Percentiles rank a stretch among this genome's conserved stretches.
Evolutionary conservation across 495 filamentous ascomycete species (phyloP).

Genomic region (Niebla homalea): DNA sequence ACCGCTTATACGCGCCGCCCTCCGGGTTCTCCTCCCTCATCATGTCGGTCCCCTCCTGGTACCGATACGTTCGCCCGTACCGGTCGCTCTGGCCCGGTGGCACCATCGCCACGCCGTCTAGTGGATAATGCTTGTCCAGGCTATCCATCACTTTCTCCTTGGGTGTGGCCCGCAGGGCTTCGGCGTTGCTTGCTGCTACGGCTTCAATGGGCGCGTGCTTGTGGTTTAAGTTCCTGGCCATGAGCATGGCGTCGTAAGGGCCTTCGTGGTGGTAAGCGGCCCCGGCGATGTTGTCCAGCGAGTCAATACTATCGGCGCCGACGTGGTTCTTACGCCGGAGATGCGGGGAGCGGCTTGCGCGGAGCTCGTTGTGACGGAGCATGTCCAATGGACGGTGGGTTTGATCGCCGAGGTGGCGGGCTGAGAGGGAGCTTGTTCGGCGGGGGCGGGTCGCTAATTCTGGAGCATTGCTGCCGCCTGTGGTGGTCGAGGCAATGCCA

Average conservation of each 20-base stretch:
- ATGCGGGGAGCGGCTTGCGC: slow-evolving; percentile 49
- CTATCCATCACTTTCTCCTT: slow-evolving; percentile 64
- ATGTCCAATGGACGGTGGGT: slow-evolving; percentile 49
- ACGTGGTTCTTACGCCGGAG: slow-evolving; percentile 50
- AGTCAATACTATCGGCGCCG: slow-evolving; percentile 67
- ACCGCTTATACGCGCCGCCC: slow-evolving; percentile 53
- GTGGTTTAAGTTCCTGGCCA: slow-evolving; percentile 53
- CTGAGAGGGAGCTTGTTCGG: slow-evolving; percentile 36
- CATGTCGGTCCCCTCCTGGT: slow-evolving; percentile 76
- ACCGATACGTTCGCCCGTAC: slow-evolving; percentile 56
- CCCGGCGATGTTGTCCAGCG: slow-evolving; percentile 50
- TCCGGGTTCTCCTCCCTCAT: slow-evolving; percentile 52
- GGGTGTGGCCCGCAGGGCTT: slow-evolving; percentile 75
- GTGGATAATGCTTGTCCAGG: slow-evolving; percentile 59
- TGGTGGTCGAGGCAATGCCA: slow-evolving; percentile 8
- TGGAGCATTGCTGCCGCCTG: not conserved
- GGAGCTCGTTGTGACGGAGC: slow-evolving; percentile 41
- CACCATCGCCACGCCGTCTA: slow-evolving; percentile 68
- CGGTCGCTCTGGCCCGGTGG: slow-evolving; percentile 57
- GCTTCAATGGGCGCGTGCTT: slow-evolving; percentile 63
- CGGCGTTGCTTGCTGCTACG: slow-evolving; percentile 54
- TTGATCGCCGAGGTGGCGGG: slow-evolving; percentile 47
- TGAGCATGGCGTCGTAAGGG: slow-evolving; percentile 74
- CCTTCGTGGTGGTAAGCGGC: slow-evolving; percentile 78
- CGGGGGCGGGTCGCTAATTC: not conserved